Base-by-base conservation (phyloP, 2,329 filamentous ascomycete species). In the Alternaria dauci region DNA sequence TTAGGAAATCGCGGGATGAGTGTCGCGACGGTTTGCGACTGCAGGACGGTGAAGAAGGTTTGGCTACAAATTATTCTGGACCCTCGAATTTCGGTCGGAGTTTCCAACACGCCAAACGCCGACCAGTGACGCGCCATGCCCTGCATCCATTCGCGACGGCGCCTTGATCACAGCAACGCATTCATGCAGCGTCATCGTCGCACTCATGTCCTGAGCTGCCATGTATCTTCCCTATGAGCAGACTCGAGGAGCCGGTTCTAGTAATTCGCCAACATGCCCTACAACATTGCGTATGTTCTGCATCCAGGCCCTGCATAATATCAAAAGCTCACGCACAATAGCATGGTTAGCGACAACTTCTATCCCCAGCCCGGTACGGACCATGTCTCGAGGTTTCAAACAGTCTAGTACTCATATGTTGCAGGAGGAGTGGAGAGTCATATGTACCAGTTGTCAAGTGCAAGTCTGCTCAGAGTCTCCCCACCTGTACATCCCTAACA, bases 331-430 rank as follows among this genome's bases (percentile, higher is more conserved):
- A 72, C 48, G 36, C 38, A 12, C 14, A 23, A 23, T 68, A 89
- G 87, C 61, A 99, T 99, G 95, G 92, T 97, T 79, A 94, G 94
- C 86, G 95, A 99, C 84, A 97, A 96, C 86, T 99, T 99, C 89
- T 99, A 96, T 77, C 95, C 95, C 14, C 94, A 98, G 75, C 94
- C 95, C 53, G 94, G 84, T 84, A 76, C 54, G 79, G 48, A 30
- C 18, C 5, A 38, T 26, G 25, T 14, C 14, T 26, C 47, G 41
- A 55, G 42, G n/a, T 36, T 25, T 28, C 36, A 25, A 36, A 46
- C 38, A 53, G 12, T n/a, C 56, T 39, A 53, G 12, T n/a, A 58
- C 50, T 67, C 72, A 76, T 52, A 73, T 70, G 23, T 43, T 47
- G 25, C 38, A 86, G 86, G 95, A 76, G 95, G 95, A 71, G 89